Evolutionary conservation across 108 stramenopile species (phyloP), one percentile per base, ranked within the genome.

Genomic region (Nannochloropsis oceanica): DNA sequence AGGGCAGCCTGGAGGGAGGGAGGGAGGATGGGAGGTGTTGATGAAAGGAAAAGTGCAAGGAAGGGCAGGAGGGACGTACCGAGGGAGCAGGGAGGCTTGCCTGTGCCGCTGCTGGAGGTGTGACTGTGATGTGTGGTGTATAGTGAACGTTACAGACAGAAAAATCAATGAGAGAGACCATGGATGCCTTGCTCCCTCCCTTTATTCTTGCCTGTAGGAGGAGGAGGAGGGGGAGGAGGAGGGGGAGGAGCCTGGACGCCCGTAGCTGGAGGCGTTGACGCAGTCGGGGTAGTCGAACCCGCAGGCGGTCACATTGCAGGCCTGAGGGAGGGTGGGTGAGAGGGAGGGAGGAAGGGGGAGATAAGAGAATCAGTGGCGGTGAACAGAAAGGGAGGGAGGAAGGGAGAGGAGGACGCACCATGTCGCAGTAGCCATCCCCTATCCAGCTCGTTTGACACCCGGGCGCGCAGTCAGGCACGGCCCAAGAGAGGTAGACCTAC

Each of bases 351-450:
- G n/a, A 14, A 50, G 14, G 46, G 46, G 14, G 46, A 50, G 46
- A 14, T 12, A 14, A 12, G 14, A 14, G 46, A 50, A 50, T 13
- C 13, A 14, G 14, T 12, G 46, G 46, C 12, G 46, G 46, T 12
- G 14, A 14, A 14, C 13, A 50, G 46, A 14, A 14, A 50, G 46
- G 46, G 46, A 50, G 46, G 46, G 46, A 50, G 46, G 46, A 14
- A 50, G 46, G 46, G 46, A 50, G 46, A 14, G 46, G 13, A 50
- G 80, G n/a, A 24, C 80, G n/a, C 11, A 80, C 84, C 10, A 43
- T 26, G 83, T 92, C 92, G 88, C 92, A 92, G 34, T 84, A 86
- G n/a, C 88, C 88, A 80, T 92, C 92, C n/a, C 92, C 92, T 3
- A 92, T 43, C 91, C 91, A 92, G n/a, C 50, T 43, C n/a, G 88